Conservation (phyloP, 2,329 filamentous ascomycete species). For the Juglanconis sp. region DNA sequence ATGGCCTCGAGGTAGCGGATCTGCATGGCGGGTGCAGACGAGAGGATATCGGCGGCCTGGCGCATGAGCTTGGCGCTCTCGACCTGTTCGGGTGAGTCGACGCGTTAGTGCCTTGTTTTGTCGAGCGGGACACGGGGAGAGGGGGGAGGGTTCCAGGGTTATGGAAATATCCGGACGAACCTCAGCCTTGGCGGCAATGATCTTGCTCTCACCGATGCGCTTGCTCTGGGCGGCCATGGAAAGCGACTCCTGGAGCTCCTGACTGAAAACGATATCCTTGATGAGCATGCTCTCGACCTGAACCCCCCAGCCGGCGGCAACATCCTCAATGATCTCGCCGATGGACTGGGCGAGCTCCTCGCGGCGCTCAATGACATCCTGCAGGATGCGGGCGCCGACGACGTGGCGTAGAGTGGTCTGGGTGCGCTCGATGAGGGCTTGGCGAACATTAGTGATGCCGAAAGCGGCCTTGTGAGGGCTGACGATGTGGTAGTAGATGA, state of each 20-base stretch:
- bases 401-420: conserved; percentile 97
- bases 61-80: conserved; percentile 92
- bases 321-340: conserved; percentile 95
- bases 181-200: conserved; percentile 94
- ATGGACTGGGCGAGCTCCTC: conserved; percentile 96
- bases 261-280: conserved; percentile 97
- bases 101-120: background rate
- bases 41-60: conserved; percentile 90
- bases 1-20: conserved; percentile 97
- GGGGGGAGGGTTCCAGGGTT: background rate
- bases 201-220: conserved; percentile 96
- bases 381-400: conserved; percentile 88
- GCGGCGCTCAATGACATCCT: conserved; percentile 96
- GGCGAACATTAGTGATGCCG: conserved; percentile 89
- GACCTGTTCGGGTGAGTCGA: conserved; percentile 47
- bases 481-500: conserved; percentile 98
- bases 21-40: conserved; percentile 93
- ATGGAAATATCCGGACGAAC: conserved; percentile 25
- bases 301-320: conserved; percentile 90
- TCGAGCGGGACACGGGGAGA: background rate
- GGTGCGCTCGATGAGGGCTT: conserved; percentile 95
- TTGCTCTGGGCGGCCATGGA: conserved; percentile 99
- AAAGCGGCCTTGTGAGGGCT: conserved; percentile 96
- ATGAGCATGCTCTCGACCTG: conserved; percentile 98
- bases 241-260: conserved; percentile 90